Evolutionary conservation across 495 filamentous ascomycete genomes (phyloP).

Genomic region (Aspergillus panamensis): DNA sequence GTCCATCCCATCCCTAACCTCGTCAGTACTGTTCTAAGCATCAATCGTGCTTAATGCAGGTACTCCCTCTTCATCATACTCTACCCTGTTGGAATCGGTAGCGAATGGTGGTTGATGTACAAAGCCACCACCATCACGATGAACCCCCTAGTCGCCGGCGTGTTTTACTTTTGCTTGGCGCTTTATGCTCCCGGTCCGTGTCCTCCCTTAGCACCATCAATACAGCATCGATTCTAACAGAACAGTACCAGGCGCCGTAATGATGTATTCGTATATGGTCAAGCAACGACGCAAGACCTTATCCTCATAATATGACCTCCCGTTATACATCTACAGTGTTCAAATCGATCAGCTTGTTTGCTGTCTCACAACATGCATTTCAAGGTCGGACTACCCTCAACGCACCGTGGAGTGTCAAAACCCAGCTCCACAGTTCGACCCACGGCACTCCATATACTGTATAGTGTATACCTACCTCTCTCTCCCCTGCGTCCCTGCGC

Average conservation of each 20-base stretch:
- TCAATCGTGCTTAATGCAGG: conserved; percentile 19
- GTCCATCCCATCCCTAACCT: background rate
- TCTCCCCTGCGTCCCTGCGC: conserved; percentile 1
- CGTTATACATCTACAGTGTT: background rate
- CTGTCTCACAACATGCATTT: background rate
- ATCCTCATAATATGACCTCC: background rate
- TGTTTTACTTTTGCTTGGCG: conserved; percentile 48
- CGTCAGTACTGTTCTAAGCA: background rate
- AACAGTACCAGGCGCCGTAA: conserved; percentile 57
- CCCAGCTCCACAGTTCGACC: background rate
- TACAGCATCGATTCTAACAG: no score
- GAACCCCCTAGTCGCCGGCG: conserved; percentile 20
- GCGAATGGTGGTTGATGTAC: conserved; percentile 50
- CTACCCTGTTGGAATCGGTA: conserved; percentile 52
- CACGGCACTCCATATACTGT: no score
- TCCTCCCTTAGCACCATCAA: no score
- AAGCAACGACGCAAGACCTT: conserved; percentile 62
- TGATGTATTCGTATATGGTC: conserved; percentile 82
- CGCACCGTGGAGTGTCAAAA: background rate
- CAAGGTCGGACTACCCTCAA: background rate
- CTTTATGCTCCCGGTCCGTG: conserved; percentile 65
- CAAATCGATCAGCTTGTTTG: background rate
- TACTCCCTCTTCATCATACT: conserved; percentile 53
- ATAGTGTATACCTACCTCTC: no score
- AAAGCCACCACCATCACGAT: conserved; percentile 29